Conservation (phyloP, 208 protist genomes). For the Trichomonas tenax region DNA sequence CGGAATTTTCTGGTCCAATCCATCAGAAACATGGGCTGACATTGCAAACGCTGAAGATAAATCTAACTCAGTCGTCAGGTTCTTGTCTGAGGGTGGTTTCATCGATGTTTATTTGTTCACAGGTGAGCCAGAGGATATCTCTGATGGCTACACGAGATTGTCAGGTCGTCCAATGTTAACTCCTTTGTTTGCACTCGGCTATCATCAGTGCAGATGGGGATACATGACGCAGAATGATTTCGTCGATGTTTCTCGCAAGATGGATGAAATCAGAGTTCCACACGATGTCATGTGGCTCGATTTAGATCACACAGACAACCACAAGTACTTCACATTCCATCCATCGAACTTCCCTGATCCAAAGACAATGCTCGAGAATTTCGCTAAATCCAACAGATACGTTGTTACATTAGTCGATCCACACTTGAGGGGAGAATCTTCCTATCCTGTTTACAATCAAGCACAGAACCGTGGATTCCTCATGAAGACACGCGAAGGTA, state of each 20-base stretch:
- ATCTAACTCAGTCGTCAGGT: slow-evolving; percentile 37
- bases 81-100: slow-evolving; percentile 68
- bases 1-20: background rate
- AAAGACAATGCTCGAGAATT: background rate
- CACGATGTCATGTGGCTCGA: slow-evolving; percentile 94
- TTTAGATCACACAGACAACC: slow-evolving; percentile 94
- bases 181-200: slow-evolving; percentile 81
- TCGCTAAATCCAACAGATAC: background rate
- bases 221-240: slow-evolving; percentile 77
- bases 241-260: slow-evolving; percentile 21
- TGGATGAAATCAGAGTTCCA: slow-evolving; percentile 24
- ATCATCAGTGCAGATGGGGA: slow-evolving; percentile 91
- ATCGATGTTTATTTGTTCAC: slow-evolving; percentile 83
- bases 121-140: slow-evolving; percentile 58
- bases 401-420: background rate
- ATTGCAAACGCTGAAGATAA: background rate
- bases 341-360: background rate
- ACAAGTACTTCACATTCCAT: slow-evolving; percentile 56
- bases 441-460: background rate
- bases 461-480: background rate
- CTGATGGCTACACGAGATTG: slow-evolving; percentile 67
- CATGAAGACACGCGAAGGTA: slow-evolving; percentile 25
- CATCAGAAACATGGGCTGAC: background rate
- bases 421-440: background rate
- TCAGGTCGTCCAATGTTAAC: slow-evolving; percentile 72